phyloP scores from a whole-genome alignment of 2,329 filamentous ascomycete species.

The Penicillium rolfsii region DNA sequence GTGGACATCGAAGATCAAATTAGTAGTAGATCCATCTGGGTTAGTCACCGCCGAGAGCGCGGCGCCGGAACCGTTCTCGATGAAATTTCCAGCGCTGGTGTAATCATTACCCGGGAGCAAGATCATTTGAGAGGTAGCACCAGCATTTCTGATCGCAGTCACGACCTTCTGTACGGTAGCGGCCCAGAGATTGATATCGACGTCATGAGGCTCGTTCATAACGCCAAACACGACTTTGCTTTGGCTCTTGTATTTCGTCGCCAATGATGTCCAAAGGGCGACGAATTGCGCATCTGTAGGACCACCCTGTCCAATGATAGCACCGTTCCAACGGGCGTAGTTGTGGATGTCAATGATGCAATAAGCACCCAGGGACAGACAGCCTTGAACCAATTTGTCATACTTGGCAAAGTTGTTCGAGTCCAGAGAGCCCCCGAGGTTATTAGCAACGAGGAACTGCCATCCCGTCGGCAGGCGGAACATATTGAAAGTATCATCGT shows the following conservation, averaged over 20 bases:
- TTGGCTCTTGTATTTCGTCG: constrained; percentile 4
- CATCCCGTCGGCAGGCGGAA: constrained; percentile 3
- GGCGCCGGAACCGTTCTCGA: constrained; percentile 4
- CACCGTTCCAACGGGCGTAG: constrained; percentile 6
- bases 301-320: constrained; percentile 4
- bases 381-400: constrained; percentile 4
- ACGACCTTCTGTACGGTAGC: constrained; percentile 1
- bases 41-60: background rate
- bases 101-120: constrained; percentile 1
- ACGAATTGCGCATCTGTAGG: constrained; percentile 5
- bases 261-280: constrained; percentile 3
- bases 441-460: background rate
- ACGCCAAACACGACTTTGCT: constrained; percentile 3
- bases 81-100: constrained; percentile 3
- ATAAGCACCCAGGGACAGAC: constrained; percentile 2
- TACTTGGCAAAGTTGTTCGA: constrained; percentile 5
- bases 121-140: constrained; percentile 4
- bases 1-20: constrained; percentile 5
- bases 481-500: constrained; percentile 2
- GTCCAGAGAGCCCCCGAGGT: constrained; percentile 3
- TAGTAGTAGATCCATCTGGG: constrained; percentile 4
- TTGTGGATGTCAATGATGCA: constrained; percentile 6
- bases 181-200: background rate
- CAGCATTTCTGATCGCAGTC: constrained; percentile 5
- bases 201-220: constrained; percentile 5